Evolutionary conservation across 345 rosid species (phyloP).

Genomic region (Populus tremula): DNA sequence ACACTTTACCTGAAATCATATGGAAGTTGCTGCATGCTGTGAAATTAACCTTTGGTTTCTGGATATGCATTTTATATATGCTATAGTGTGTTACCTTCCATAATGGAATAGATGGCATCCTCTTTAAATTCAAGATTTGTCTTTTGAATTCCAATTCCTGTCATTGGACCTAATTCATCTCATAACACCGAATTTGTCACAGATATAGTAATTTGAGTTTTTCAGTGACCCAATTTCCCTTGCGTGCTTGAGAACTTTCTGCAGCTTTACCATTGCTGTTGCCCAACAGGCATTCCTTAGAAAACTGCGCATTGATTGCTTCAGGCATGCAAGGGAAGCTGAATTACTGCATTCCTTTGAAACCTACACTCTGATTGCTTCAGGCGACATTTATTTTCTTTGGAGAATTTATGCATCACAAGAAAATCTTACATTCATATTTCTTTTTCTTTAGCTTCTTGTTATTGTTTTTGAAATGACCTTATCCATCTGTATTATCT

Average conservation of each 20-base stretch:
- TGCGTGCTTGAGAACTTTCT: not conserved
- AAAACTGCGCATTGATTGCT: not conserved
- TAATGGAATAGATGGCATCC: not conserved
- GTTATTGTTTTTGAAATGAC: not conserved
- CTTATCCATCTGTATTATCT: not conserved
- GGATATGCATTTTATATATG: not conserved
- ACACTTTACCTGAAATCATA: not conserved
- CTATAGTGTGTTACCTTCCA: not conserved
- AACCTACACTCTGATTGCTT: not conserved
- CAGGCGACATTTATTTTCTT: not conserved
- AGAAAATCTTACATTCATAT: not conserved
- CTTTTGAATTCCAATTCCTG: not conserved
- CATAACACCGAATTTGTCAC: not conserved
- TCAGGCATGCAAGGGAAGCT: not conserved
- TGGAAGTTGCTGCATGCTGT: not conserved
- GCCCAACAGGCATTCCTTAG: not conserved
- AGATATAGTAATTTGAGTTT: not conserved
- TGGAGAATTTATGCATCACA: not conserved
- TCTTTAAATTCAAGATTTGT: not conserved
- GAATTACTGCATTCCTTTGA: not conserved
- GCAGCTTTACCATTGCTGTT: constrained; percentile 4
- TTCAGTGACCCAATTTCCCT: not conserved
- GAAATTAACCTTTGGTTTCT: not conserved
- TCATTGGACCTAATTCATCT: not conserved
- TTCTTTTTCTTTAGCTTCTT: not conserved